Percentiles rank a stretch among this genome's conserved stretches.
These are phyloP conservation scores for Orobanche coerulescens DNA, from an alignment of 257 asterid species.

Conservation along the genomic window DNA sequence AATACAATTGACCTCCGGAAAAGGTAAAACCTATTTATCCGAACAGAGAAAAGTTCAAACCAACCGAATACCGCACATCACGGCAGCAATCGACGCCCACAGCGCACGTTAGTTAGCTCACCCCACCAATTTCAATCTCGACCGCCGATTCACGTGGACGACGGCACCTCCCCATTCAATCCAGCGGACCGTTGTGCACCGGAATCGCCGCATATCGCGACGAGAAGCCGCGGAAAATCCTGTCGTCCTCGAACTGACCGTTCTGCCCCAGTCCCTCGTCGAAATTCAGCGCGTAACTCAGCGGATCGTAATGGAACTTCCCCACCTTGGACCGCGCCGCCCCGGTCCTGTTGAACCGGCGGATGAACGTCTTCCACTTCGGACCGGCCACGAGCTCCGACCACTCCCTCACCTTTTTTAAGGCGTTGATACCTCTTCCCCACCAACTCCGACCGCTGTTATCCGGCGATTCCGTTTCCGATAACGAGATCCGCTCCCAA, in stretches of 20 bases:
- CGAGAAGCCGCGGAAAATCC: conserved; percentile 47
- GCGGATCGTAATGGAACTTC: conserved; percentile 69
- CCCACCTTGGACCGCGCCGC: conserved; percentile 34
- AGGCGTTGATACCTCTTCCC: conserved; percentile 32
- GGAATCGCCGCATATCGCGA: conserved; percentile 57
- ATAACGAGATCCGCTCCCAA: conserved; percentile 56
- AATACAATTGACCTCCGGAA: too few relatives aligned
- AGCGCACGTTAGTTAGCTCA: conserved; percentile 14
- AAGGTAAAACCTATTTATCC: too few relatives aligned
- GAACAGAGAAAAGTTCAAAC: not conserved
- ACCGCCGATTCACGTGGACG: conserved; percentile 9
- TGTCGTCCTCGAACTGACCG: conserved; percentile 43
- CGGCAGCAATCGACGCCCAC: not conserved
- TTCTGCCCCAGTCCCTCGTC: conserved; percentile 50
- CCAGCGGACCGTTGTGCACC: conserved; percentile 30
- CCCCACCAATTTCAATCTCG: not conserved
- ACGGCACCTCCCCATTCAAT: conserved; percentile 21
- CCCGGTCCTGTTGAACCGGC: conserved; percentile 47
- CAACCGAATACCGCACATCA: not conserved
- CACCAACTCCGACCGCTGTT: conserved; percentile 28
- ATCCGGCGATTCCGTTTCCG: conserved; percentile 31
- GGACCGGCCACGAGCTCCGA: conserved; percentile 91
- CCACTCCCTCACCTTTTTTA: conserved; percentile 64
- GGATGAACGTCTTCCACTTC: conserved; percentile 86
- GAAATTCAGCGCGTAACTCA: conserved; percentile 74